phyloP scores from a whole-genome alignment of 345 rosid species.

The Eucalyptus marginata region DNA sequence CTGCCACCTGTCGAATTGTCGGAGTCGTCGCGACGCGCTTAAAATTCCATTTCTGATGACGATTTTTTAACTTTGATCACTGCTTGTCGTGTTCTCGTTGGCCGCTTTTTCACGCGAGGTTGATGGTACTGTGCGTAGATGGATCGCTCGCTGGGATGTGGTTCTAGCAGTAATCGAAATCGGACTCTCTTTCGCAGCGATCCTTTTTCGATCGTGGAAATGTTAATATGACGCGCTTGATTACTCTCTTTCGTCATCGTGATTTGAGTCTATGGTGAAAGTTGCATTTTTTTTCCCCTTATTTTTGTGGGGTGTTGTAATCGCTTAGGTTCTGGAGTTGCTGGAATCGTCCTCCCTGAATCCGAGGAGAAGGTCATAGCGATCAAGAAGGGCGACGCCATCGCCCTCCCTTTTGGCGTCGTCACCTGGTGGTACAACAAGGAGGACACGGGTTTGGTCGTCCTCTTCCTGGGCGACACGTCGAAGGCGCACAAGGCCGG shows the following conservation, averaged over 20 bases:
- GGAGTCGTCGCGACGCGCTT: too few species aligned
- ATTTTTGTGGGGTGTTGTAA: background rate
- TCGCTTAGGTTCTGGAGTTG: conserved; percentile 55
- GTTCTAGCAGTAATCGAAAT: too few species aligned
- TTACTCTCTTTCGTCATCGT: background rate
- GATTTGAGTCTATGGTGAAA: background rate
- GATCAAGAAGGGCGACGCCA: conserved; percentile 77
- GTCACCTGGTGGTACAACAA: conserved; percentile 92
- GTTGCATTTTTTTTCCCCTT: background rate
- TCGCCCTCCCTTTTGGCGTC: conserved; percentile 84
- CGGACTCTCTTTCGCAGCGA: background rate
- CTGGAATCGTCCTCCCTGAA: conserved; percentile 85
- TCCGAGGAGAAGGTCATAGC: conserved; percentile 69
- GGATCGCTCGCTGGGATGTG: too few species aligned
- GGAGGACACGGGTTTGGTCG: conserved; percentile 62
- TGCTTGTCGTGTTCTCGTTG: background rate
- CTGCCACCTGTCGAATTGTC: too few species aligned
- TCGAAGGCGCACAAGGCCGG: conserved; percentile 70
- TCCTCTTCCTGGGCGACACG: conserved; percentile 81
- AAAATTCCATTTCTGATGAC: background rate
- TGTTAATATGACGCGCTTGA: background rate
- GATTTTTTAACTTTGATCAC: background rate
- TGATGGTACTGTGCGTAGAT: background rate
- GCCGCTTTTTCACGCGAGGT: background rate
- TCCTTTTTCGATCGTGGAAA: background rate